Conservation (phyloP, 2,329 filamentous ascomycete species). For the Fusarium neocosmosporiellum region DNA sequence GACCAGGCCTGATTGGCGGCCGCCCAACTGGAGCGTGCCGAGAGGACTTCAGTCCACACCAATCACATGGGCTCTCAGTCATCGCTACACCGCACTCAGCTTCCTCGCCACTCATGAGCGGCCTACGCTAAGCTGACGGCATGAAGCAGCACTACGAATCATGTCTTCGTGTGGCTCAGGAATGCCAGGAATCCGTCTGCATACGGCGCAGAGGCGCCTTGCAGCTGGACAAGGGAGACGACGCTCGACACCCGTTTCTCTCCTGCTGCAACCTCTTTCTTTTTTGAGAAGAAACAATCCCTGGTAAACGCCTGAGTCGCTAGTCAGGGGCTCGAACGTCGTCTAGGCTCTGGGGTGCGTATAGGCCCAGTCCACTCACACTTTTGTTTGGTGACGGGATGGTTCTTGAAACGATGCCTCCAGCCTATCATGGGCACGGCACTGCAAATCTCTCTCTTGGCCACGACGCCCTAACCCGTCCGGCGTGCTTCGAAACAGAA, state of each 20-base stretch:
- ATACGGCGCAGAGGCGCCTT: slow-evolving; percentile 18
- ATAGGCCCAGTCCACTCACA: slow-evolving; percentile 38
- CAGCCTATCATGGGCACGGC: slow-evolving; percentile 46
- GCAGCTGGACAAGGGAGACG: slow-evolving; percentile 34
- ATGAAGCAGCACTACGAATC: slow-evolving; percentile 23
- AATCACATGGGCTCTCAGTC: slow-evolving; percentile 25
- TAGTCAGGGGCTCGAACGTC: slow-evolving; percentile 42
- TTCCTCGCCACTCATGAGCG: slow-evolving; percentile 39
- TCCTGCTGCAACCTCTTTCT: slow-evolving; percentile 9
- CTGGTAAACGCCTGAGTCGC: slow-evolving; percentile 31
- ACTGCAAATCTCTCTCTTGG: slow-evolving; percentile 30
- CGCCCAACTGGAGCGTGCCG: slow-evolving; percentile 29
- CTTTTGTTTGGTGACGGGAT: slow-evolving; percentile 40
- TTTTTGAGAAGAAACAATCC: slow-evolving; percentile 11
- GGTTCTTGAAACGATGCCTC: slow-evolving; percentile 44
- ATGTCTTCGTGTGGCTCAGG: slow-evolving; percentile 19
- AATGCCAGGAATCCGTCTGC: slow-evolving; percentile 18
- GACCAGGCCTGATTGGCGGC: slow-evolving; percentile 44
- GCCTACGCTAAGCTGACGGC: slow-evolving; percentile 42
- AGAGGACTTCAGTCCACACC: slow-evolving; percentile 30
- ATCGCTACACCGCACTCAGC: slow-evolving; percentile 34
- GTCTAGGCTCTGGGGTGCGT: slow-evolving; percentile 32
- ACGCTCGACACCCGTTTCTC: slow-evolving; percentile 14
- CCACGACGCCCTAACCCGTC: slow-evolving; percentile 47
- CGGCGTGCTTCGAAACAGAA: slow-evolving; percentile 54